Conservation (phyloP, 2,329 filamentous ascomycete genomes). For the Penicillium hordei region DNA sequence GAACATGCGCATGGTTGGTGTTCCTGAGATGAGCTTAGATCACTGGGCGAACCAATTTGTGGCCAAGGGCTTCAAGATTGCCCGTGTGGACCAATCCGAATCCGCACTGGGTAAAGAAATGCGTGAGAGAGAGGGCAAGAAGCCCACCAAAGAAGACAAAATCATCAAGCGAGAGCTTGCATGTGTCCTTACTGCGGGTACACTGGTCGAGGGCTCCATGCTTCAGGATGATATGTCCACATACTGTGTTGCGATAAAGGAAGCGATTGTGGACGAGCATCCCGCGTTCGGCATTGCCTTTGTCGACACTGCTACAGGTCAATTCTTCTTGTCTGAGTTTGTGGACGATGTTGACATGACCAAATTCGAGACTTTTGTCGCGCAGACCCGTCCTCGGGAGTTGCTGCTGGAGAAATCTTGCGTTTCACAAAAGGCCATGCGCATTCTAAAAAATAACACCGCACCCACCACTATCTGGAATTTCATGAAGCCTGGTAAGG, state of each 20-base stretch:
- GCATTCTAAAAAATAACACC: constrained; percentile 95
- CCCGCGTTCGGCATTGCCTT: constrained; percentile 91
- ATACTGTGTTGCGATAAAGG: constrained; percentile 93
- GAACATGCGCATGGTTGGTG: constrained; percentile 99
- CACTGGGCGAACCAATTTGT: constrained; percentile 99
- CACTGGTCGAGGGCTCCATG: constrained; percentile 93
- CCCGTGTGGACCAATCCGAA: constrained; percentile 94
- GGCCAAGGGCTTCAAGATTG: constrained; percentile 96
- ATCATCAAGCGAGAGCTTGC: constrained; percentile 88
- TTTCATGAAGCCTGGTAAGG: constrained; percentile 76
- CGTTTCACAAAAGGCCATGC: constrained; percentile 81
- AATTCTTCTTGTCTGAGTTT: constrained; percentile 92
- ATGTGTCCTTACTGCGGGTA: constrained; percentile 87
- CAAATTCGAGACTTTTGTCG: constrained; percentile 94
- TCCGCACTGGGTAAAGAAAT: constrained; percentile 96
- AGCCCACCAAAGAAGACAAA: constrained; percentile 73
- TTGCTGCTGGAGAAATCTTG: constrained; percentile 83
- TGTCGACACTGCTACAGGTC: constrained; percentile 91
- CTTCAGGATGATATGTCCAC: constrained; percentile 97
- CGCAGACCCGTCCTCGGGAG: constrained; percentile 86
- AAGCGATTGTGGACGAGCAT: constrained; percentile 65
- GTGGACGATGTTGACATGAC: constrained; percentile 90
- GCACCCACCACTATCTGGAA: constrained; percentile 94
- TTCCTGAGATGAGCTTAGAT: constrained; percentile 91
- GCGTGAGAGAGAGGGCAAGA: constrained; percentile 75